Evolutionary conservation across 1,139 yeast species (phyloP), one percentile per base, ranked within the genome.

Genomic region (Diutina mesorugosa): DNA sequence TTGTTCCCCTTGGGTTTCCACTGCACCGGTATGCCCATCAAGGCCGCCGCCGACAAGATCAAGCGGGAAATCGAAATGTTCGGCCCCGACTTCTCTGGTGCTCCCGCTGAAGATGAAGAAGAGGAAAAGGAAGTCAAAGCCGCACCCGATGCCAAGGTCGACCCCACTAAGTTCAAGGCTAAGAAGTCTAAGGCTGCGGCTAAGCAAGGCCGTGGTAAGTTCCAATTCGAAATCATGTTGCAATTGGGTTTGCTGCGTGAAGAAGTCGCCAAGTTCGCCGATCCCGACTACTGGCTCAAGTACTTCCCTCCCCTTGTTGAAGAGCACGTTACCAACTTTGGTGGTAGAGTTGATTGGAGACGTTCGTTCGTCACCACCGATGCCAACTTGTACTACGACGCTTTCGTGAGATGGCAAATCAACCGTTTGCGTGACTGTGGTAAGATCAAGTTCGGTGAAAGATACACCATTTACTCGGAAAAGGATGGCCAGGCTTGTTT

Each of bases 21-120:
- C 73, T 95, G 99, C 80, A 93, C 99, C 52, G 99, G 99, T 78
- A 87, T 93, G 97, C 99, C 99, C 58, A 95, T 93, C 70, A 87
- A 84, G 75, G 93, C 99, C 18, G 82, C 97, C 66, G 99, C 99
- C 55, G 99, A 93, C 73, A 93, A 93, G 73, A 81, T 95, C 66
- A 83, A 84, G 67, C 83, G 99, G 71, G 99, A 93, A 77, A 79
- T 91, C 59, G 98, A 93, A 73, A 72, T 83, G 69, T 93, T 93
- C 70, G 99, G 99, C 55, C 77, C 73, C 35, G 91, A 89, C 66
- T 93, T 89, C 67, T 76, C 83, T 26, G 83, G 83, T n/a, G 85
- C 77, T 54, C 85, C 84, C 55, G 77, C 80, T 53, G 81, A 74
- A 51, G 84, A 74, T n/a, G 84, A 74, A 35, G 47, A 41, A 12